Base-by-base conservation (phyloP, 352 stramenopile genomes). In the Globisporangium recalcitrans region DNA sequence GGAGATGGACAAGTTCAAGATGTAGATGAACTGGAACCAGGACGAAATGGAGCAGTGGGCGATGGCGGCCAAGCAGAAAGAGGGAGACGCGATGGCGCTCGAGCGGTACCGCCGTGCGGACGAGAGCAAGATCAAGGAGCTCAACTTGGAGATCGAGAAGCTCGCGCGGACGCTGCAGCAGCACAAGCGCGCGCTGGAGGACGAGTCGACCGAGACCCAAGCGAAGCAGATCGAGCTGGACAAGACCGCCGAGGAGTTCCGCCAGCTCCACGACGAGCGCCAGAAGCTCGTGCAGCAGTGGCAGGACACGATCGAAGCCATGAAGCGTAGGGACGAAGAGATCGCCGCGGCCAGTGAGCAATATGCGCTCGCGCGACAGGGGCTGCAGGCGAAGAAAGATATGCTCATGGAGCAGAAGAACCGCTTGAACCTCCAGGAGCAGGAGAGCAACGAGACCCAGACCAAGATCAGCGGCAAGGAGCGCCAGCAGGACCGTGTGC, bases 11-110 rank as follows among this genome's bases (percentile, higher is more conserved):
- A 82, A 89, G 60, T 98, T 98, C 65, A 98, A 97, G 72, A 75
- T 97, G 22, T 84, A 98, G 80, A 98, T 98, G 88, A 98, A 98
- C 77, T 98, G 92, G 91, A 99, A 98, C 73, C 96, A 98, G 68
- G 95, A 98, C 62, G 93, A 99, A 68, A 91, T 99, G 65, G 94
- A 99, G 75, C 94, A 98, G 76, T 98, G 96, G 96, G 84, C 93
- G 7, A 85, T 97, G 67, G 93, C 96, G 26, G 88, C 91, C 21
- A 93, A 93, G 64, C 96, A 98, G 65, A 98, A 98, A 60, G 96
- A 98, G 62, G 95, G 98, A 48, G 96, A 99, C 70, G 87, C 91
- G 31, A 69, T 97, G 40, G 88, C 92, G 38, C 76, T 98, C 14
- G 87, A 98, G 71, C 86, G 92, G 32, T 99, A 98, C 68, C 88